Base-by-base conservation (phyloP, 1,284 basidiomycete species). In the Heterobasidion occidentale region DNA sequence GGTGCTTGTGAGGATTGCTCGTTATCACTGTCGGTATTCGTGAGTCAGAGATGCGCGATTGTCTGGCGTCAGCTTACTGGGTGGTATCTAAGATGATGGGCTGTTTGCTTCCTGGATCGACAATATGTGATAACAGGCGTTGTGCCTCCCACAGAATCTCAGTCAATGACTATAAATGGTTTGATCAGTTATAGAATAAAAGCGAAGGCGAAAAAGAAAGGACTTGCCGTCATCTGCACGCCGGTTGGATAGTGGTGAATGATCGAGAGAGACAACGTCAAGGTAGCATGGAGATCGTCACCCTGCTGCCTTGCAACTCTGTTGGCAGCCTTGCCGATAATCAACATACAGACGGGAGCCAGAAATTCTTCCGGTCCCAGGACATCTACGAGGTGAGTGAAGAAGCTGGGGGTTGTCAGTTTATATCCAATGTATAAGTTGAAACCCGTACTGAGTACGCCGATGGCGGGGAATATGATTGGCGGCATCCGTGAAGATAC, bases 391-490 rank as follows among this genome's bases (percentile, higher is more conserved):
- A 99, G 80, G 66, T 96, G 92, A 2, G 85, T 78, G 72, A 97
- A 98, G 74, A 99, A 95, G 57, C 92, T 91, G 54, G 64, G 12
- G 67, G 55, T 15, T 19, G 38, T 44, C 17, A 47, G 52, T 52
- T 34, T 55, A 59, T 52, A 46, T 58, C 36, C 7, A 20, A 7
- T 33, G 20, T 27, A 2, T 4, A 34, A 14, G 15, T n/a, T 1
- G 38, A 17, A 42, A 9, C 35, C 77, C 81, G 42, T 58, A 93
- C 87, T 84, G 86, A 58, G 85, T 86, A 44, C 93, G 84, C 35
- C 94, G 85, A 69, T 96, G 93, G 3, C 90, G 82, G 19, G 93
- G 93, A 58, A 96, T 84, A 63, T 95, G 92, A 59, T 83, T 85
- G 1, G 88, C 81, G 0, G 94, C 94, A 67, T 94, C 92, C 0